Evolutionary conservation across 106 monocot species (phyloP).

Genomic region (Allium cepa): DNA sequence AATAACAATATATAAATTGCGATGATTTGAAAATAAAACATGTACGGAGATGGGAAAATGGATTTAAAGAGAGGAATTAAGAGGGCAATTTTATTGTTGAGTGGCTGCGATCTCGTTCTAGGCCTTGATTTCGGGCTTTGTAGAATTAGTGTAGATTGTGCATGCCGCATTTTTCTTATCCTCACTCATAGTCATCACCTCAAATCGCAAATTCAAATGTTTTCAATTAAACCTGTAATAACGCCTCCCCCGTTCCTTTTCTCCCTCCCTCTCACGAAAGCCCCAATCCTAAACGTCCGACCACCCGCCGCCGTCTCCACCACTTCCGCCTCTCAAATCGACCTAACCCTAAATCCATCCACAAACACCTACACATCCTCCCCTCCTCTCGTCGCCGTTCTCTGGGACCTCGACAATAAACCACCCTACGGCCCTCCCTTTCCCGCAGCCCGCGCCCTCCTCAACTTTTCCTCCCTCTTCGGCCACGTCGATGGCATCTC

Average conservation of each 20-base stretch:
- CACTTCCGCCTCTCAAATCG: constrained; percentile 24
- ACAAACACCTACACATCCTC: constrained; percentile 56
- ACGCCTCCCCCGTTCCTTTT: neutral
- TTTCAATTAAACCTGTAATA: too few relatives aligned
- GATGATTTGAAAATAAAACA: too few relatives aligned
- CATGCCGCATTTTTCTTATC: too few relatives aligned
- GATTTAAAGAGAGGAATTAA: too few relatives aligned
- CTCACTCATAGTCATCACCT: too few relatives aligned
- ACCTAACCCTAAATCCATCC: constrained; percentile 55
- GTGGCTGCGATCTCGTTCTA: too few relatives aligned
- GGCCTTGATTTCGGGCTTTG: too few relatives aligned
- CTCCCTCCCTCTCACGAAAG: neutral
- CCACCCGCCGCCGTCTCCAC: neutral
- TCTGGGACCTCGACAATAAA: constrained; percentile 99
- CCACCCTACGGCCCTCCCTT: constrained; percentile 84
- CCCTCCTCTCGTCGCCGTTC: constrained; percentile 50
- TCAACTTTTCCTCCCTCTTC: constrained; percentile 49
- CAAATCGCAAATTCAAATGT: too few relatives aligned
- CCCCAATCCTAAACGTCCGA: constrained; percentile 2
- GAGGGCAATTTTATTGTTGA: too few relatives aligned
- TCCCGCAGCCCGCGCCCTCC: constrained; percentile 64
- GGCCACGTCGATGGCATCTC: constrained; percentile 61
- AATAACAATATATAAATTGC: too few relatives aligned
- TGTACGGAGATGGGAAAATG: too few relatives aligned
- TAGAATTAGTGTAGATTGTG: too few relatives aligned